Percentiles rank a stretch among this genome's conserved stretches.
Conservation (phyloP, 176 grass and related monocot genomes). For the Raddia guianensis region DNA sequence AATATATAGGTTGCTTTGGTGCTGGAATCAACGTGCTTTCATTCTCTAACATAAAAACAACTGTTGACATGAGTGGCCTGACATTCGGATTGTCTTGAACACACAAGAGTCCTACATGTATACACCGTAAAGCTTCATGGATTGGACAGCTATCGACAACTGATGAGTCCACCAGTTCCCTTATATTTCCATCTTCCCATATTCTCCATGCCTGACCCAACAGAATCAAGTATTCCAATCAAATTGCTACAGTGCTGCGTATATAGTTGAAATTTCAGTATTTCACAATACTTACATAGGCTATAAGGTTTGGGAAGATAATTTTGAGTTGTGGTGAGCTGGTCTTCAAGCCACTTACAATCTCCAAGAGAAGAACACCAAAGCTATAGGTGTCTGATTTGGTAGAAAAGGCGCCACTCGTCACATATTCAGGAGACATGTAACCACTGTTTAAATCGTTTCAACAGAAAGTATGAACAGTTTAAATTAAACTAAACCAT, state of each 20-base stretch:
- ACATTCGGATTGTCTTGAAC: constrained; percentile 51
- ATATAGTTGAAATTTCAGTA: neutral
- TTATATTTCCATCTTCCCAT: constrained; percentile 48
- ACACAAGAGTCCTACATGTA: constrained; percentile 58
- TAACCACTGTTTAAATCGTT: constrained; percentile 47
- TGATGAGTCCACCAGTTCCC: constrained; percentile 33
- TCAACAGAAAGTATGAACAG: neutral
- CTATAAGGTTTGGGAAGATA: constrained; percentile 26
- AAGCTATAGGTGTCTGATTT: constrained; percentile 66
- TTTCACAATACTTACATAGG: constrained; percentile 39
- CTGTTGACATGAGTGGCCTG: constrained; percentile 49
- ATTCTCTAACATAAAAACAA: constrained; percentile 53
- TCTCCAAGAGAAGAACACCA: constrained; percentile 63
- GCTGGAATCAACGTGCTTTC: constrained; percentile 18
- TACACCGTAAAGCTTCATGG: constrained; percentile 44
- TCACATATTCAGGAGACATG: constrained; percentile 74
- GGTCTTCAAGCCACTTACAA: constrained; percentile 51
- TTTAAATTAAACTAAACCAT: neutral
- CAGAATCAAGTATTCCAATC: no score
- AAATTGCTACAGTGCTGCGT: no score
- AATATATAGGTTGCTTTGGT: constrained; percentile 47
- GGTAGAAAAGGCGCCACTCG: constrained; percentile 52
- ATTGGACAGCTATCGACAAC: constrained; percentile 18
- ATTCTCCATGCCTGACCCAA: constrained; percentile 48
- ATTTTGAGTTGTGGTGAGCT: neutral